These are phyloP conservation scores for Leccinellum luteum DNA, from an alignment of 768 basidiomycete genomes.

Conservation along the genomic window DNA sequence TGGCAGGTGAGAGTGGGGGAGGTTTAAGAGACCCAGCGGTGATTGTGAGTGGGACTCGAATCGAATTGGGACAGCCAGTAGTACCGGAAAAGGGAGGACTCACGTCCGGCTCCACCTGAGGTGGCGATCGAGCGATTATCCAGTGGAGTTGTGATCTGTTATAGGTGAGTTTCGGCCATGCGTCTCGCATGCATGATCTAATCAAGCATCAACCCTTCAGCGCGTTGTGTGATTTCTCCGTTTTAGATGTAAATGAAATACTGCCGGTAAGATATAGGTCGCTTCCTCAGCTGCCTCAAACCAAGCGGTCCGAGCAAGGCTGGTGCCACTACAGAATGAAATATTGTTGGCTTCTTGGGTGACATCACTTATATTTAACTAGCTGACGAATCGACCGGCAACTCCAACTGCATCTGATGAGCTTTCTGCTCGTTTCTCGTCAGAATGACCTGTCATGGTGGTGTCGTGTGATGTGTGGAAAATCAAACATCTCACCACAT, in stretches of 20 bases:
- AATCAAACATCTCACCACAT: not conserved
- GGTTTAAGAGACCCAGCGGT: not conserved
- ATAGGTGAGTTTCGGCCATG: slow-evolving; percentile 12
- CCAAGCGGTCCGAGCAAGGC: not conserved
- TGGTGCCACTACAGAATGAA: not conserved
- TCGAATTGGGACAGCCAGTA: slow-evolving; percentile 3
- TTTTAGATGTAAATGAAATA: slow-evolving; percentile 10
- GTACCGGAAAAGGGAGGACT: slow-evolving; percentile 8
- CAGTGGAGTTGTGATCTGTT: slow-evolving; percentile 4
- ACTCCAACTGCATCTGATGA: not conserved
- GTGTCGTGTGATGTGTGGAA: not conserved
- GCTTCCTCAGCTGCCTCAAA: not conserved
- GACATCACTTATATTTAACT: slow-evolving; percentile 14
- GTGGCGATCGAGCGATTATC: slow-evolving; percentile 10
- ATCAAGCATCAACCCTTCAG: slow-evolving; percentile 5
- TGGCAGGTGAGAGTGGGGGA: slow-evolving; percentile 9
- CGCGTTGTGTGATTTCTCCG: slow-evolving; percentile 1
- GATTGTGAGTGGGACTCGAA: slow-evolving; percentile 1
- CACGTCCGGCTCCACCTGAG: slow-evolving; percentile 6
- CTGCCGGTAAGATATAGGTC: not conserved
- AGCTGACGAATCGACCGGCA: not conserved
- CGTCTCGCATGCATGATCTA: slow-evolving; percentile 2
- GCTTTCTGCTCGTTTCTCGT: not conserved
- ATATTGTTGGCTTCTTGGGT: not conserved
- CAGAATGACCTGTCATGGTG: not conserved